Conservation (phyloP, 352 stramenopile genomes). For the Phytopythium litorale region DNA sequence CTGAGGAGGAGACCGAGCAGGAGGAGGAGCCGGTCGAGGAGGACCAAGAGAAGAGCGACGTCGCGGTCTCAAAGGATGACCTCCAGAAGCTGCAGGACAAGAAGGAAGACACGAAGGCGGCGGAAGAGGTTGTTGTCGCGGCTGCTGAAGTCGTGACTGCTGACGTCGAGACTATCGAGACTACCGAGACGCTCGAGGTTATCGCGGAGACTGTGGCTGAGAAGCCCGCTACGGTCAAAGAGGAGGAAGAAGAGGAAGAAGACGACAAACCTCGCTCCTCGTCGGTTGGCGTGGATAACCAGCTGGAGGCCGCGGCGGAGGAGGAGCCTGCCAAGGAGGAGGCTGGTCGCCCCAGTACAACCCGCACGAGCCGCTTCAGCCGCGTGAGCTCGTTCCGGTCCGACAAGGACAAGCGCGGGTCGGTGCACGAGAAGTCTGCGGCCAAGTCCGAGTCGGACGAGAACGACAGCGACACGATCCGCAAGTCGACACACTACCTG, state of each 20-base stretch:
- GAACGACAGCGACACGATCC: slow-evolving; percentile 25
- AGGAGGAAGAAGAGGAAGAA: background rate
- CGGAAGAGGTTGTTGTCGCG: background rate
- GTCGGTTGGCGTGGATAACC: slow-evolving; percentile 2
- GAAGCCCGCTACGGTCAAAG: background rate
- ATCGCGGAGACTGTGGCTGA: background rate
- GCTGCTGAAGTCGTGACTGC: background rate
- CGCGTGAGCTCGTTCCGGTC: background rate
- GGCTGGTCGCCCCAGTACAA: background rate
- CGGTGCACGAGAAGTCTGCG: slow-evolving; percentile 11
- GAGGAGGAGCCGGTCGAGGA: slow-evolving; percentile 1
- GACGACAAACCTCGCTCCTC: background rate
- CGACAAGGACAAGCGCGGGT: background rate
- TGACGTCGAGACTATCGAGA: background rate
- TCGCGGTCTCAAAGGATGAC: background rate
- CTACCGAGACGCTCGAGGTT: background rate
- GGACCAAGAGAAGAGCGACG: background rate
- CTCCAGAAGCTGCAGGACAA: background rate
- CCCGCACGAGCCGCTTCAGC: background rate
- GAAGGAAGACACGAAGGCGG: background rate
- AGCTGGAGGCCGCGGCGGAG: background rate
- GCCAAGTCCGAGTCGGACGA: slow-evolving; percentile 19
- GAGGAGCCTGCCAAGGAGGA: slow-evolving; percentile 2
- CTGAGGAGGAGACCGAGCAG: slow-evolving; percentile 9
- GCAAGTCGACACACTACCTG: slow-evolving; percentile 78